These are phyloP conservation scores for Turritis glabra DNA, from an alignment of 345 rosid genomes.

Conservation along the genomic window DNA sequence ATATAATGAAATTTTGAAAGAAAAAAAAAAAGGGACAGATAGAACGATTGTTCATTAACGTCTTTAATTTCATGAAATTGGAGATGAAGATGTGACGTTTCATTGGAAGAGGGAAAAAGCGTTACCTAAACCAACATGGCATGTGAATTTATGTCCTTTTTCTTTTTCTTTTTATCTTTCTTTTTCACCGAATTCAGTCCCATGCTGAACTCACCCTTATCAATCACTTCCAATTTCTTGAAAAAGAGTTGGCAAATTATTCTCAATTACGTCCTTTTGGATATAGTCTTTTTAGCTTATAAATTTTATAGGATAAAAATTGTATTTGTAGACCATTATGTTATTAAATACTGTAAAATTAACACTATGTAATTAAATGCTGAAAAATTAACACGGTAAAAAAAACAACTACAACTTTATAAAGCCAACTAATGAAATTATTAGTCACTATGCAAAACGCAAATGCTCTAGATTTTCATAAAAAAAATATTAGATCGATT, in stretches of 20 bases:
- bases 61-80: slow-evolving; percentile 14
- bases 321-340: neutral
- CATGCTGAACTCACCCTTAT: slow-evolving; percentile 28
- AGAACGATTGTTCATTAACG: neutral
- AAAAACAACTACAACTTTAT: no score
- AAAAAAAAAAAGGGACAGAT: no score
- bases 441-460: neutral
- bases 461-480: neutral
- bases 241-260: neutral
- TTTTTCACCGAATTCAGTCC: slow-evolving; percentile 7
- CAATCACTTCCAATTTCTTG: slow-evolving; percentile 20
- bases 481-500: neutral
- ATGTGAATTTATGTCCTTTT: slow-evolving; percentile 30
- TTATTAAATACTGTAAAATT: no score
- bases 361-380: no score
- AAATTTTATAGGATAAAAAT: no score
- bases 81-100: slow-evolving; percentile 34
- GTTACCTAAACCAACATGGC: slow-evolving; percentile 28
- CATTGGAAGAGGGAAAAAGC: slow-evolving; percentile 23
- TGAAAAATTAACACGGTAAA: no score
- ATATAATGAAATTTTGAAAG: no score
- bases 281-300: neutral
- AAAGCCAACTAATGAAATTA: neutral
- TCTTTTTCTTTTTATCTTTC: no score
- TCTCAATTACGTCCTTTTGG: no score